Base-by-base conservation (phyloP, 345 rosid species). In the Alliaria petiolata region DNA sequence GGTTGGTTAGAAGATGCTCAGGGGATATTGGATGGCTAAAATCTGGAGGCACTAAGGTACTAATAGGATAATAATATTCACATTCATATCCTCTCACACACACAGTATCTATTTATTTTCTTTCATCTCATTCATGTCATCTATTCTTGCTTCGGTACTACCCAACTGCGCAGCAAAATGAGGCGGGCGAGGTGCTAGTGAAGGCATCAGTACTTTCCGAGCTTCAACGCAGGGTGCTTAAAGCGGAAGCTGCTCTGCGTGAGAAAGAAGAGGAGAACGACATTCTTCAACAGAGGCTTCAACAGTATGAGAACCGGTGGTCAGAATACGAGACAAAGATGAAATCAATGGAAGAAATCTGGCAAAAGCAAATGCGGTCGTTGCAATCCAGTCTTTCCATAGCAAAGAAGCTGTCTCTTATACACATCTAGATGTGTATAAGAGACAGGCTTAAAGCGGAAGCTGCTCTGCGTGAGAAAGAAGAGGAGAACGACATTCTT, bases 341-440 rank as follows among this genome's bases (percentile, higher is more conserved):
- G 99, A 95, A 91, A 76, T 95, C 99, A 62, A 95, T 95, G 99
- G 99, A 92, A 76, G 98, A 95, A 75, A 88, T 91, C 68, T 91
- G 99, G 98, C 99, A 95, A 71, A 95, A 95, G 75, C 98, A 95
- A 83, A 95, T 91, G 99, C 75, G 98, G 71, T 95, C 99, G 1
- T 80, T 95, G 45, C 98, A 95, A 52, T 95, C 98, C 19, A 91
- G 98, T 52, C 93, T 95, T 36, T 95, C 99, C 30, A 95, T 95
- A 55, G 99, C 98, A 62, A 95, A 92, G 87, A 91, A 85, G n/a
- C n/a, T n/a, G n/a, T n/a, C n/a, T n/a, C n/a, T n/a, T n/a, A n/a
- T n/a, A n/a, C n/a, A n/a, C n/a, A n/a, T n/a, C n/a, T n/a, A n/a
- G n/a, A n/a, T n/a, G n/a, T n/a, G n/a, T n/a, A n/a, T n/a, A n/a